phyloP scores from a whole-genome alignment of 176 grass and related monocot species.

The Musa beccarii region DNA sequence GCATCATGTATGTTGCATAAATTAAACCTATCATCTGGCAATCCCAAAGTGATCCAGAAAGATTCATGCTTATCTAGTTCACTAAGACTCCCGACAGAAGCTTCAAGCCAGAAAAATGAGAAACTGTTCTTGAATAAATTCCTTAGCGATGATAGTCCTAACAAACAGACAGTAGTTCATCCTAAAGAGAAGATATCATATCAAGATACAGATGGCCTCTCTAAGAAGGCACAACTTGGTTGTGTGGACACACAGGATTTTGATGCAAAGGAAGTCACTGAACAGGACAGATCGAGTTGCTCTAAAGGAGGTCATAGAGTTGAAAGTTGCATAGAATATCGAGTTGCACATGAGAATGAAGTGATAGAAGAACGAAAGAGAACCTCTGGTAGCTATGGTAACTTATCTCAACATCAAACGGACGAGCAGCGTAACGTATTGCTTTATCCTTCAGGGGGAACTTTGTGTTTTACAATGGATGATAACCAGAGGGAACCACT shows the following conservation, averaged over 20 bases:
- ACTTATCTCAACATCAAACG: constrained; percentile 13
- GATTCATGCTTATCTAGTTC: constrained; percentile 20
- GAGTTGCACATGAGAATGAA: background rate
- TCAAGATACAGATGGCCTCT: constrained; percentile 9
- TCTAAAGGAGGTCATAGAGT: background rate
- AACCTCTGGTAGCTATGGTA: too few relatives aligned
- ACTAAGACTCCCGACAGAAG: background rate
- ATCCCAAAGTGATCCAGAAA: constrained; percentile 7
- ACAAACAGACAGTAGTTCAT: background rate
- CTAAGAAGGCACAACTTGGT: background rate
- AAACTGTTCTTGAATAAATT: background rate
- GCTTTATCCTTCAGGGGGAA: constrained; percentile 47
- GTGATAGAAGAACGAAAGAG: constrained; percentile 3
- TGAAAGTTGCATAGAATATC: background rate
- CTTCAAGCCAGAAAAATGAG: background rate
- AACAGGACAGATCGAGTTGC: background rate
- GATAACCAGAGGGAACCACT: constrained; percentile 5
- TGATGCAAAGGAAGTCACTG: background rate
- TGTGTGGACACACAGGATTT: background rate
- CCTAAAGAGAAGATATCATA: constrained; percentile 13
- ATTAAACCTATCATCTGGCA: constrained; percentile 21
- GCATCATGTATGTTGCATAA: constrained; percentile 10
- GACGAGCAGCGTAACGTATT: constrained; percentile 43
- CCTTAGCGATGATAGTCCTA: background rate
- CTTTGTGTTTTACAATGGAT: constrained; percentile 38